Base-by-base conservation (phyloP, 192 early-diverging fungal species). In the Umbelopsis vinacea region DNA sequence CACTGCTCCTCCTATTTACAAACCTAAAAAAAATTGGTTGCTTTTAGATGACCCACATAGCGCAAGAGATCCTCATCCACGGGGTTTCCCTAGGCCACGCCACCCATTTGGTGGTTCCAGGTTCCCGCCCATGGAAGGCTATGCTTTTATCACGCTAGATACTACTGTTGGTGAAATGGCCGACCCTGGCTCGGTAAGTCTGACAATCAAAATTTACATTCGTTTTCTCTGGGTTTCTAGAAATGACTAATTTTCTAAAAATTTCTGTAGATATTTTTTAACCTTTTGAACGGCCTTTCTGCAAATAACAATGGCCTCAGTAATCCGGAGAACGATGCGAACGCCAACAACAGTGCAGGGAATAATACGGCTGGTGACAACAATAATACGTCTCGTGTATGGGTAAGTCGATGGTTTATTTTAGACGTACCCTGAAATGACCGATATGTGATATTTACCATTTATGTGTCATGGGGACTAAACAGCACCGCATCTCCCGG, bases 61-160 rank as follows among this genome's bases (percentile, higher is more conserved):
- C 26, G 19, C 57, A n/a, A 29, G 57, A 63, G 57, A 29, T 29
- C 33, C 17, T 38, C 26, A 37, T 29, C 29, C 26, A 29, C 23
- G 57, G 15, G 57, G 57, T 4, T 15, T 63, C 11, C 33, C 57
- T 6, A 63, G 57, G 26, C 29, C 33, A 0, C 57, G 57, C 6
- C 57, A 63, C 26, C 57, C 57, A 2, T 29, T 63, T 19, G 57
- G 57, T 19, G 57, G 57, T 7, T 63, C 57, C 14, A 29, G 77
- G 50, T 50, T 79, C 0, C 77, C 77, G 38, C 52, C 71, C 55
- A 74, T 79, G 77, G 77, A 79, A 69, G 77, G 77, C 1, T 74
- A 74, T 33, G 66, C 77, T 35, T 74, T 79, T 21, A 79, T 79
- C 45, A 79, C 77, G 21, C 26, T 79, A 4, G 77, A 79, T 48